phyloP scores from a whole-genome alignment of 106 monocot species.

The Acorus gramineus region DNA sequence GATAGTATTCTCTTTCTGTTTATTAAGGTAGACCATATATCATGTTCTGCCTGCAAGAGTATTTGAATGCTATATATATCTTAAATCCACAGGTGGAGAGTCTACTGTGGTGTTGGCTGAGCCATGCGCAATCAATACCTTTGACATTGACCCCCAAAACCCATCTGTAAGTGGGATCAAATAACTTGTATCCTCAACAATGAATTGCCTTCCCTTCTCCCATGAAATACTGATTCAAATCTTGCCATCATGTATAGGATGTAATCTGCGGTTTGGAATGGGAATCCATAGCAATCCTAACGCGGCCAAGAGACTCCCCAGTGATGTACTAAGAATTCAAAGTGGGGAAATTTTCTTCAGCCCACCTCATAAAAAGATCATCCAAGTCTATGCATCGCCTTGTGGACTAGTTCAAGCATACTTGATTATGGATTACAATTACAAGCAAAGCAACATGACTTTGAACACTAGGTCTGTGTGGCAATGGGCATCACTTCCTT shows the following conservation, averaged over 20 bases:
- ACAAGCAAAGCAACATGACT: too few species aligned
- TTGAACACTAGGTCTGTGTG: too few species aligned
- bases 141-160: constrained; percentile 86
- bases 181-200: too few species aligned
- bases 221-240: neutral
- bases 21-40: too few species aligned
- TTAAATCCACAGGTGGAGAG: constrained; percentile 37
- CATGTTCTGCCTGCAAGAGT: too few species aligned
- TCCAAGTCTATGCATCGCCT: too few species aligned
- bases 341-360: too few species aligned
- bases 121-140: constrained; percentile 85
- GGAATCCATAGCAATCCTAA: constrained; percentile 72
- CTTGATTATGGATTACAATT: too few species aligned
- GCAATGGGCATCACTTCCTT: too few species aligned
- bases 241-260: constrained; percentile 34
- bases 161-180: constrained; percentile 54
- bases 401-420: too few species aligned
- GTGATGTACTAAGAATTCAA: constrained; percentile 12
- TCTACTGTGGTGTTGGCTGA: constrained; percentile 58
- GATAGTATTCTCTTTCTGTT: too few species aligned
- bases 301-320: constrained; percentile 30
- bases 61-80: neutral
- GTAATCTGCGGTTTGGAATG: constrained; percentile 67
- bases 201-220: neutral
- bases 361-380: too few species aligned